A percentile compares a stretch with the other conserved stretches of the same genome.
Evolutionary conservation across 805 yeast genomes (phyloP).

Genomic region (Metschnikowia colocasiae): DNA sequence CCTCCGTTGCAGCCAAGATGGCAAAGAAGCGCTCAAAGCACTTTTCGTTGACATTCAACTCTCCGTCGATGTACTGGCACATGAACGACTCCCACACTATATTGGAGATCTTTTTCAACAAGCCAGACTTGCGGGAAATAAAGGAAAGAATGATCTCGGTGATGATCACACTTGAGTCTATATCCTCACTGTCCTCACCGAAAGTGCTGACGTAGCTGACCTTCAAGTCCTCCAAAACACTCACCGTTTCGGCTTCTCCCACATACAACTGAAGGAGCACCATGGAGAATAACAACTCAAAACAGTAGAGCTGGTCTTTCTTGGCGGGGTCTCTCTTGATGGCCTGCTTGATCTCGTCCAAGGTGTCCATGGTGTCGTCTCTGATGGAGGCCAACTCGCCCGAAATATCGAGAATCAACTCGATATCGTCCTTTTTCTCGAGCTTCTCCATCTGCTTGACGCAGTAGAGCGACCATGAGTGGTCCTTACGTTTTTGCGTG

Average conservation of each 20-base stretch:
- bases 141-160: slow-evolving; percentile 44
- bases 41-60: slow-evolving; percentile 26
- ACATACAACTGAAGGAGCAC: slow-evolving; percentile 71
- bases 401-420: slow-evolving; percentile 45
- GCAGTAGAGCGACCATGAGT: slow-evolving; percentile 61
- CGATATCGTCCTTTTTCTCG: slow-evolving; percentile 21
- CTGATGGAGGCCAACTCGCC: slow-evolving; percentile 51
- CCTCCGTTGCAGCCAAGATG: slow-evolving; percentile 57
- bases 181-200: slow-evolving; percentile 25
- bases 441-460: slow-evolving; percentile 33
- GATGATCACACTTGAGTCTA: slow-evolving; percentile 31
- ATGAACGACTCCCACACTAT: slow-evolving; percentile 42
- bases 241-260: slow-evolving; percentile 74
- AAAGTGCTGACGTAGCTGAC: slow-evolving; percentile 51
- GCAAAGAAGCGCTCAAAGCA: slow-evolving; percentile 36
- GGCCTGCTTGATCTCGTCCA: slow-evolving; percentile 31
- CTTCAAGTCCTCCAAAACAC: slow-evolving; percentile 69
- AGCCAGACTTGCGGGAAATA: slow-evolving; percentile 37
- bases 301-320: slow-evolving; percentile 50
- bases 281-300: slow-evolving; percentile 75
- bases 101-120: slow-evolving; percentile 35
- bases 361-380: slow-evolving; percentile 44
- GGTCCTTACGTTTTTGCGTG: slow-evolving; percentile 40
- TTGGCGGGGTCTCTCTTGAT: slow-evolving; percentile 18
- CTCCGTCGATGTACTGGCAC: slow-evolving; percentile 29